Conservation (phyloP, 257 asterid species). For the Verbena officinalis region DNA sequence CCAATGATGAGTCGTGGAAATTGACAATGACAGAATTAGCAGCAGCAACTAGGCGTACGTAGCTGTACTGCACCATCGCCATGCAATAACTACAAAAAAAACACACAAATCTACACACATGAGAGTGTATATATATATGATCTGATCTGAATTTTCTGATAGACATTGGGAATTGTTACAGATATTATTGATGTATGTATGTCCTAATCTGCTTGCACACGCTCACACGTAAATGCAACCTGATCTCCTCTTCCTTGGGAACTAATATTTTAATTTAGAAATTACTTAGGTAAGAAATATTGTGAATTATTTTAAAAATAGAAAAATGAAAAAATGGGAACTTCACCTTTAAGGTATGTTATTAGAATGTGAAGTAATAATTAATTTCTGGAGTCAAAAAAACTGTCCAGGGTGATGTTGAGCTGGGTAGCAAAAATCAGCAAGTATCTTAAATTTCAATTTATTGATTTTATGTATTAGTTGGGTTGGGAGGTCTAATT, state of each 20-base stretch:
- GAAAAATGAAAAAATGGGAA: too few relatives aligned
- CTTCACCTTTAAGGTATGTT: too few relatives aligned
- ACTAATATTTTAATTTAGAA: too few relatives aligned
- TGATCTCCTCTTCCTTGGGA: slow-evolving; percentile 10
- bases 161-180: slow-evolving; percentile 28
- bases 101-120: not conserved
- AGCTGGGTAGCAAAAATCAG: slow-evolving; percentile 33
- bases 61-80: slow-evolving; percentile 26
- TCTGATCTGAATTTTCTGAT: not conserved
- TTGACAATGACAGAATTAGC: not conserved
- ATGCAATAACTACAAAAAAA: slow-evolving; percentile 22
- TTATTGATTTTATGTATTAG: slow-evolving; percentile 19
- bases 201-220: not conserved
- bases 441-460: slow-evolving; percentile 16
- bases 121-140: too few relatives aligned
- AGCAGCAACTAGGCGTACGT: slow-evolving; percentile 17
- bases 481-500: slow-evolving; percentile 21
- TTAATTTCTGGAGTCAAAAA: too few relatives aligned
- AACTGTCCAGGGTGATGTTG: too few relatives aligned
- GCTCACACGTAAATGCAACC: not conserved
- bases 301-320: too few relatives aligned
- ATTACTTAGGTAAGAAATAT: too few relatives aligned
- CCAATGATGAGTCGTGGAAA: not conserved
- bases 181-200: slow-evolving; percentile 1
- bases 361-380: too few relatives aligned